Conservation (phyloP, 495 filamentous ascomycete species). For the Massariosphaeria phaeospora region DNA sequence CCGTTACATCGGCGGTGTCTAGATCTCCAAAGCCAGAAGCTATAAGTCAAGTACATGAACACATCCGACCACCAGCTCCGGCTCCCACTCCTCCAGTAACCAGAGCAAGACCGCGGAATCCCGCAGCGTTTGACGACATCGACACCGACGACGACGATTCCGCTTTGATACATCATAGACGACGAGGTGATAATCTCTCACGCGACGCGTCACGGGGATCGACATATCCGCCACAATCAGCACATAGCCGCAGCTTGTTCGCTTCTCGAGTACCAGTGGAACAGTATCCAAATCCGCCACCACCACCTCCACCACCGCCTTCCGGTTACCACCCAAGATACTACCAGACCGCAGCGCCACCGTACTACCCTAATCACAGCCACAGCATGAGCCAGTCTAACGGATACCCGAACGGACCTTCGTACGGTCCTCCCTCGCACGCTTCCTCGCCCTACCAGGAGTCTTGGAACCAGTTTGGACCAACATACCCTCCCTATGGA, state of each 20-base stretch:
- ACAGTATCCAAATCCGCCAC: constrained; percentile 23
- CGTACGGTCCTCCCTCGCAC: constrained; percentile 28
- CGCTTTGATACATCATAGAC: constrained; percentile 13
- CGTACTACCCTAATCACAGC: constrained; percentile 21
- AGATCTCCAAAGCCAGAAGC: not conserved
- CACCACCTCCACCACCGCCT: constrained; percentile 17
- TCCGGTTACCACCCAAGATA: constrained; percentile 26
- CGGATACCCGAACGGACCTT: constrained; percentile 10
- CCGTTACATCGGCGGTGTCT: too few species aligned
- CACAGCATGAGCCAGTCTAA: constrained; percentile 26
- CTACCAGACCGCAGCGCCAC: constrained; percentile 24
- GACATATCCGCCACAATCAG: constrained; percentile 18
- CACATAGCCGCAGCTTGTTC: constrained; percentile 15
- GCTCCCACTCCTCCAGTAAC: constrained; percentile 24
- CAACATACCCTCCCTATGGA: constrained; percentile 18
- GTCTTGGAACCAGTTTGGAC: constrained; percentile 16
- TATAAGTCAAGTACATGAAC: constrained; percentile 12
- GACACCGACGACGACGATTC: constrained; percentile 24
- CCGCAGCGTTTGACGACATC: constrained; percentile 11
- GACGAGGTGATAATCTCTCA: constrained; percentile 10
- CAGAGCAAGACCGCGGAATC: constrained; percentile 12
- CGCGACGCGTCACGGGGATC: constrained; percentile 12
- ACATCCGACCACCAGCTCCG: constrained; percentile 22
- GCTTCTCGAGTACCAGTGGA: constrained; percentile 24
- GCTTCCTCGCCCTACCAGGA: constrained; percentile 28